Base-by-base conservation (phyloP, 306 rosid species). In the Cicer judaicum region DNA sequence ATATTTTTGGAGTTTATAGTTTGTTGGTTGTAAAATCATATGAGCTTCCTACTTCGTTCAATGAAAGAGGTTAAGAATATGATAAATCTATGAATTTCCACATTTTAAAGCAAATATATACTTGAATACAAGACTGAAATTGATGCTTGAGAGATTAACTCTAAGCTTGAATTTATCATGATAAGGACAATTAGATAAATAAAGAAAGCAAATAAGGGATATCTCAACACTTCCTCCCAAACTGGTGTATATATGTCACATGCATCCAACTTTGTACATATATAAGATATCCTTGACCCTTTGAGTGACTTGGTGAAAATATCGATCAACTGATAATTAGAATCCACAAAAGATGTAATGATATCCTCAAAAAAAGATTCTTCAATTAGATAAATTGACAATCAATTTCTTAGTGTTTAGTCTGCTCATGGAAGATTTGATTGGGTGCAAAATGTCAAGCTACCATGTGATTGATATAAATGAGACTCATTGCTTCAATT, bases 61-160 rank as follows among this genome's bases (percentile, higher is more conserved):
- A 59, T 72, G 24, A 36, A 65, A 62, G 52, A 61, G 71, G 71
- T 79, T 57, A 43, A 49, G 57, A 79, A 36, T 69, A 69, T 68
- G 39, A 46, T 68, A 43, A 60, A 54, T 29, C 19, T 10, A 12
- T 64, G 71, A 63, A 78, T 38, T 50, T 63, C 64, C 56, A 46
- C 59, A 54, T 46, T 40, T 68, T 77, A 34, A 57, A 59, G 70
- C 64, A 48, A 66, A 70, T 19, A 52, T 56, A 56, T 21, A 21
- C 8, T 56, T 21, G 63, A 56, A 56, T 56, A 56, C 5, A n/a
- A 21, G 63, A 56, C 63, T 9, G 24, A 21, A 21, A 24, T 56
- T 56, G 63, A 56, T 21, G 63, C 14, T 56, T 21, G 40, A 8
- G 63, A 56, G 8, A 56, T 56, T 56, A 19, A 56, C 14, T 56